Evolutionary conservation across 352 stramenopile genomes (phyloP).

Genomic region (Phytophthora syringae): DNA sequence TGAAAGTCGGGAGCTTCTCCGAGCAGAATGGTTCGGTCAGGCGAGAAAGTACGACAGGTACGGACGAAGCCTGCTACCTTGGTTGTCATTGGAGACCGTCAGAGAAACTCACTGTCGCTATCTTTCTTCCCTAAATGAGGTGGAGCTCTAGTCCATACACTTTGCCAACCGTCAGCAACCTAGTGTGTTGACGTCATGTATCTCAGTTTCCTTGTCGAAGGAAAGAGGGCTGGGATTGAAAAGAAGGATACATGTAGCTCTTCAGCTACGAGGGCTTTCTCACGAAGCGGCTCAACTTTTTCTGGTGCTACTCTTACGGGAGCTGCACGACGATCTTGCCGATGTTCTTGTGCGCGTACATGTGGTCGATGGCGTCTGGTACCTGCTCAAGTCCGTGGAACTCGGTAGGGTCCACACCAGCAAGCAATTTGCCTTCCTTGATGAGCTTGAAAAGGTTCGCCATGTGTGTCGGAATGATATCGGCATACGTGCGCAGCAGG

Average conservation of each 20-base stretch:
- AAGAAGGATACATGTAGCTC: no score
- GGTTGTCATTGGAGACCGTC: not conserved
- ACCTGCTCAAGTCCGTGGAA: conserved; percentile 31
- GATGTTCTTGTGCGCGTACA: conserved; percentile 37
- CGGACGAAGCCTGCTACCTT: not conserved
- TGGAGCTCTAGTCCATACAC: not conserved
- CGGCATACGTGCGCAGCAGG: conserved; percentile 20
- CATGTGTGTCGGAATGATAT: conserved; percentile 31
- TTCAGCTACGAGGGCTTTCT: no score
- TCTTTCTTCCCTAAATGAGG: not conserved
- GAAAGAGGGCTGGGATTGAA: no score
- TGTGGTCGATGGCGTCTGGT: conserved; percentile 32
- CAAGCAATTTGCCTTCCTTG: conserved; percentile 18
- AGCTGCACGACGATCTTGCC: conserved; percentile 36
- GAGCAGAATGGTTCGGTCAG: not conserved
- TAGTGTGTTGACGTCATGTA: no score
- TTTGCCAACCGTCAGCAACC: not conserved
- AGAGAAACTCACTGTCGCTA: not conserved
- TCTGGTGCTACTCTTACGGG: no score
- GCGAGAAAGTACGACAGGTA: conserved; percentile 24
- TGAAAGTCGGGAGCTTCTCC: not conserved
- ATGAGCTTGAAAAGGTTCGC: conserved; percentile 26
- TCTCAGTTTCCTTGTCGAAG: no score
- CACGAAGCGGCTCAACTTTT: no score
- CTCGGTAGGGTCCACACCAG: conserved; percentile 26